phyloP scores from a whole-genome alignment of 1,284 basidiomycete species.

The Sanguinoderma infundibulare region DNA sequence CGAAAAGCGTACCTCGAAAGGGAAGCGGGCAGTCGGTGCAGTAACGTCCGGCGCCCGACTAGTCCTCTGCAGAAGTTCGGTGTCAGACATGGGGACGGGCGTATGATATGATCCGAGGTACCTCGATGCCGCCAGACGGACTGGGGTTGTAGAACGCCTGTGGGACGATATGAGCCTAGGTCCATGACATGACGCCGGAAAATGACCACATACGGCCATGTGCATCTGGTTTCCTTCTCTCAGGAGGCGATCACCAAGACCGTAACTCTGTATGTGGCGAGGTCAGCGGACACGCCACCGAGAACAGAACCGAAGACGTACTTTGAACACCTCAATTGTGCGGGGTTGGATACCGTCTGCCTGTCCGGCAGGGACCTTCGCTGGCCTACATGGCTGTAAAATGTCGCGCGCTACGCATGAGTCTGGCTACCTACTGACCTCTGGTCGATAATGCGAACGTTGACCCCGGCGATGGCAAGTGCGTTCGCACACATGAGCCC shows the following conservation, averaged over 20 bases:
- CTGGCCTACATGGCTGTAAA: conserved; percentile 1
- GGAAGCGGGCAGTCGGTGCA: conserved; percentile 57
- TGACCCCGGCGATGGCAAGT: conserved; percentile 60
- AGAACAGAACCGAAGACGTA: conserved; percentile 24
- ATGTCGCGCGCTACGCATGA: too few species aligned
- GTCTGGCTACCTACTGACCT: conserved; percentile 41
- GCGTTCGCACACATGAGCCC: conserved; percentile 69
- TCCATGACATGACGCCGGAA: not conserved
- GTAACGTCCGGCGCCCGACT: conserved; percentile 63
- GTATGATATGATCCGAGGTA: conserved; percentile 29
- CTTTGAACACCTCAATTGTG: conserved; percentile 80
- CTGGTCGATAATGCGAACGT: conserved; percentile 69
- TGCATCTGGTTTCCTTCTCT: conserved; percentile 72
- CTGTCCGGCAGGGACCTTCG: conserved; percentile 55
- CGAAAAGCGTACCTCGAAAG: conserved; percentile 56
- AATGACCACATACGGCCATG: conserved; percentile 48
- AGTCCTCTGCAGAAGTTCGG: conserved; percentile 47
- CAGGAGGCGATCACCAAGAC: conserved; percentile 66
- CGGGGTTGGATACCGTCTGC: conserved; percentile 82
- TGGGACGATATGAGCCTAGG: not conserved
- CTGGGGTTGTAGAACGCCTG: conserved; percentile 78
- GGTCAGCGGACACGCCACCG: not conserved
- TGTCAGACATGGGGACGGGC: not conserved
- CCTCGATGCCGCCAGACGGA: conserved; percentile 62
- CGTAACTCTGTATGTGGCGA: conserved; percentile 62